Base-by-base conservation (phyloP, 352 stramenopile genomes). In the Phytophthora pinifolia region DNA sequence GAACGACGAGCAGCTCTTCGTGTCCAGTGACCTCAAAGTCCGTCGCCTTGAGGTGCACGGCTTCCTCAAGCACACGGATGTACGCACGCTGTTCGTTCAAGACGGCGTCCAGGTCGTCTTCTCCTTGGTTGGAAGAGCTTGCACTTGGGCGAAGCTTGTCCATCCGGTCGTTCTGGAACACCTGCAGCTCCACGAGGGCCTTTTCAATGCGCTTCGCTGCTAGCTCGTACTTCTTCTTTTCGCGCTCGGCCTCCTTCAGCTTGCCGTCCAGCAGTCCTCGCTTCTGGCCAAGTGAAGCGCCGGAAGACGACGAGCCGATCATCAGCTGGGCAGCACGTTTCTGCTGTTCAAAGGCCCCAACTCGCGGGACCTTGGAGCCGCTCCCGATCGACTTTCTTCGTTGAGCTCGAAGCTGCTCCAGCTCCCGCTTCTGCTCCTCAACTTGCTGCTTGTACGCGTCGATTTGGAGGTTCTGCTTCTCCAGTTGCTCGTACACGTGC, bases 41-140 rank as follows among this genome's bases (percentile, higher is more conserved):
- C 1, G 61, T 70, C 8, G 83, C 83, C 50, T 88, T 89, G 2
- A 93, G 22, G 27, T 90, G 79, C 1, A 92, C 65, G 4, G 76
- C 79, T 59, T 90, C 79, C 67, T 93, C 83, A 8, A 93, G 71
- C 18, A 93, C 71, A 17, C 78, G 81, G 29, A 92, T 86, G 45
- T 93, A 93, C 0, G 74, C 56, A 18, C 67, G 56, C 34, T 92
- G 79, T 30, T 89, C 82, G 3, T 65, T 54, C 1, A 66, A 13
- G 1, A 64, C 32, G 4, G 20, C 32, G 3, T 51, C 31, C 3
- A 71, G 39, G 25, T 54, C 22, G 10, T 48, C 25, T n/a, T 59
- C 45, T 53, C 7, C 30, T 15, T 52, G 33, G 18, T 39, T 55
- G 29, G 46, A 18, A n/a, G 6, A 3, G 34, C 25, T 22, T 47